Conservation (phyloP, 2,329 filamentous ascomycete species). For the Penicillium sp. region DNA sequence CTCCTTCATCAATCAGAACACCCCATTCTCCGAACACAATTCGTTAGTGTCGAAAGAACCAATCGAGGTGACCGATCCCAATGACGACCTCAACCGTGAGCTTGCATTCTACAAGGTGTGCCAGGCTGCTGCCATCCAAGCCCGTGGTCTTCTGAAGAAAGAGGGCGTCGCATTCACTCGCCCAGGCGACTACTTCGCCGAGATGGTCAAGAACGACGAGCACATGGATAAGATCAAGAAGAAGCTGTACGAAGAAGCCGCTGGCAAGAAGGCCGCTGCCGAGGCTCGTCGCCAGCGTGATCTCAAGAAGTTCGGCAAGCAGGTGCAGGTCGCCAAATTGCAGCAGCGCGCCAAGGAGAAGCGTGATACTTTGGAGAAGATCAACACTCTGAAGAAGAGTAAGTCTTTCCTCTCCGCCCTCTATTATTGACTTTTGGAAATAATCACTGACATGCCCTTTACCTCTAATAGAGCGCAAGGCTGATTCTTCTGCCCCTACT, state of each 20-base stretch:
- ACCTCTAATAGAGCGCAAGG: slow-evolving; percentile 66
- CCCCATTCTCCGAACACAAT: slow-evolving; percentile 79
- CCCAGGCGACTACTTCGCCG: slow-evolving; percentile 92
- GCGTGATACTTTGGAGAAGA: slow-evolving; percentile 90
- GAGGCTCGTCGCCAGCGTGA: slow-evolving; percentile 90
- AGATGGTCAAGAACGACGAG: slow-evolving; percentile 98
- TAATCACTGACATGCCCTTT: slow-evolving; percentile 14
- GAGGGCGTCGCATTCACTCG: slow-evolving; percentile 82
- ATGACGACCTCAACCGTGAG: slow-evolving; percentile 89
- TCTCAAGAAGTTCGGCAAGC: slow-evolving; percentile 98
- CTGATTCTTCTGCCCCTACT: slow-evolving; percentile 52
- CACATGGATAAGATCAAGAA: slow-evolving; percentile 97
- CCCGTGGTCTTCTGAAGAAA: slow-evolving; percentile 66
- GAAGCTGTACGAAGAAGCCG: slow-evolving; percentile 86
- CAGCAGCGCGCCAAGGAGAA: slow-evolving; percentile 92
- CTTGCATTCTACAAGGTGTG: slow-evolving; percentile 89
- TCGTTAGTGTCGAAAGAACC: slow-evolving; percentile 62
- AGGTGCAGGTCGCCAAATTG: slow-evolving; percentile 91
- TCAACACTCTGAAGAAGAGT: slow-evolving; percentile 93
- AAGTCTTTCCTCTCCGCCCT: slow-evolving; percentile 38
- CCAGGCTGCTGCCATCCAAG: slow-evolving; percentile 68
- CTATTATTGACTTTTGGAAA: slow-evolving; percentile 3
- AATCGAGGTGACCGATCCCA: slow-evolving; percentile 71
- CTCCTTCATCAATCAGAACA: slow-evolving; percentile 50
- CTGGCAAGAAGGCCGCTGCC: slow-evolving; percentile 81